Base-by-base conservation (phyloP, 306 rosid genomes). In the Senna tora region DNA sequence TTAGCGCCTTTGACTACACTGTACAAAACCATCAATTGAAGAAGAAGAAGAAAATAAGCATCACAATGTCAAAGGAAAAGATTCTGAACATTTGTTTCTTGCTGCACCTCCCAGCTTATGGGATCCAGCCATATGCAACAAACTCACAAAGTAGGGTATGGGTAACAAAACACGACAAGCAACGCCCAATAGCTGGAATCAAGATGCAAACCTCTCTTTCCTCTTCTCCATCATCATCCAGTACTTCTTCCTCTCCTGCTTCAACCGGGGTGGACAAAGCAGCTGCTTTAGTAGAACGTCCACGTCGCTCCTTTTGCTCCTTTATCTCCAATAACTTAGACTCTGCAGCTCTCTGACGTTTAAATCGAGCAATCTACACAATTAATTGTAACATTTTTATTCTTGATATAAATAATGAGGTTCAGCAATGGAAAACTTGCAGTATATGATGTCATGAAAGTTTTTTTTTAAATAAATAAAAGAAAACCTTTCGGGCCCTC, bases 171-270 rank as follows among this genome's bases (percentile, higher is more conserved):
- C 17, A 57, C 32, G 43, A 49, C 50, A 66, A 50, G 64, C 63
- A 53, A 13, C 30, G 20, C 55, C 60, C 61, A 12, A 45, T 75
- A 59, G 56, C n/a, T 15, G 13, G 51, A 9, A 73, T 77, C 67
- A 82, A 60, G 63, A 63, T 33, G 67, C 86, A 55, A 77, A 95
- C 97, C 99, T 95, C 93, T 33, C 97, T 84, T 79, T 95, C 97
- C 80, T 95, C 99, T 77, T 91, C 99, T 30, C 93, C 97, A 73
- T 91, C 99, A 61, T 91, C 97, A 59, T 95, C 96, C 65, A 85
- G 72, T 50, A 72, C 82, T 80, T 91, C 99, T 81, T 95, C 99
- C 77, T 95, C 99, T 42, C 96, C 97, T 47, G 86, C 88, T 88
- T 91, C 96, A 49, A 94, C 82, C 63, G 96, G 97, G 70, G 99